Evolutionary conservation across 192 early-diverging fungal genomes (phyloP), one percentile per base, ranked within the genome.

Genomic region (Umbelopsis isabellina): DNA sequence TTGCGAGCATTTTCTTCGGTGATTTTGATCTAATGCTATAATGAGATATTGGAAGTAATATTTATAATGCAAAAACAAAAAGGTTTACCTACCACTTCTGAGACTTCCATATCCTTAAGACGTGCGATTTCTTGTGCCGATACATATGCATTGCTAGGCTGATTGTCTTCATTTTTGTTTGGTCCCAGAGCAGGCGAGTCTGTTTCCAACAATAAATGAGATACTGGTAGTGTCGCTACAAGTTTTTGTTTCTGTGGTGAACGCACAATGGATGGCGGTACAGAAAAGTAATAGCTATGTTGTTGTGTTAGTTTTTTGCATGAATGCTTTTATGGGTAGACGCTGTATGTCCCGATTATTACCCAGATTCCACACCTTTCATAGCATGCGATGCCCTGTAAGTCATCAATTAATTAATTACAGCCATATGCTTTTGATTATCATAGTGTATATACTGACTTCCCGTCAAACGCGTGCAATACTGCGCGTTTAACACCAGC

Each of bases 401-500:
- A 53, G 16, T 44, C 1, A 27, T 15, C 9, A 48, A 2, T 30
- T 41, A 3, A 41, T 64, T 41, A 64, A 30, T 9, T 44, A 1
- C 3, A 47, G 21, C 52, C 15, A 21, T 21, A 3, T 33, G 11
- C 4, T 7, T 37, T 48, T 23, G 3, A 30, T 11, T 6, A 20
- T 35, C 47, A 2, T 65, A 8, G 41, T 33, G 35, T 41, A 15
- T 44, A 18, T 58, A 72, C 75, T 22, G 67, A 77, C 75, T 83
- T 82, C 22, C 84, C 84, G 72, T 88, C 85, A 75, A 86, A 85
- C 18, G 86, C 86, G 70, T 86, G 86, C 73, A 86, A 46, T 11
- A 83, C 79, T 4, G 86, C 84, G 21, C 74, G 73, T 50, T 78
- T 82, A 44, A 83, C 84, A 1, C 73, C 79, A 41, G 78, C 72